phyloP scores from a whole-genome alignment of 164 flowering plant species.

The Liriodendron chinense region DNA sequence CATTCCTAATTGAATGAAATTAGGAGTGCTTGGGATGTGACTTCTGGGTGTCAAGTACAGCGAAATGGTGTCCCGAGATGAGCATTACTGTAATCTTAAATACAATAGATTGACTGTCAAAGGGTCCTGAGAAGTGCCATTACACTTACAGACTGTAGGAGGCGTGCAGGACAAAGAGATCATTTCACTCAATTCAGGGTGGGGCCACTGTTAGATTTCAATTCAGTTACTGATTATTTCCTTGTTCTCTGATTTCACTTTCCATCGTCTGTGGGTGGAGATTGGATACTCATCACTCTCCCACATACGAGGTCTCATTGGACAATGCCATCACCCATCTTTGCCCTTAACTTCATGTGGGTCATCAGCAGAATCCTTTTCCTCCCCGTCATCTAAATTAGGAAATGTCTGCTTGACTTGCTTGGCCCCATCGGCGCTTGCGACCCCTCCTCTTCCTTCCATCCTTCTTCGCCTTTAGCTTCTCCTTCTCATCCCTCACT shows the following conservation, averaged over 20 bases:
- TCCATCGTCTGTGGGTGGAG: too few relatives aligned
- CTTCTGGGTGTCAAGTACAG: too few relatives aligned
- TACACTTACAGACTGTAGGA: too few relatives aligned
- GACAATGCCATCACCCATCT: background rate
- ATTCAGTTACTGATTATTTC: background rate
- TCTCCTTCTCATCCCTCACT: constrained; percentile 73
- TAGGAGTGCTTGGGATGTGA: too few relatives aligned
- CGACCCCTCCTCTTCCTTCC: constrained; percentile 30
- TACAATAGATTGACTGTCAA: too few relatives aligned
- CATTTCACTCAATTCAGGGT: too few relatives aligned
- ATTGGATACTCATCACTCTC: background rate
- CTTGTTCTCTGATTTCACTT: background rate
- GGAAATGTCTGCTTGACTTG: constrained; percentile 3
- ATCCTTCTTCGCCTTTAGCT: constrained; percentile 52
- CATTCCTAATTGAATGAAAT: too few relatives aligned
- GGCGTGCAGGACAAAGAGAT: too few relatives aligned
- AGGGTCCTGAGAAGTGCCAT: too few relatives aligned
- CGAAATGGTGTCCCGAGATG: too few relatives aligned
- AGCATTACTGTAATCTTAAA: too few relatives aligned
- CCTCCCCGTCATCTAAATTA: background rate
- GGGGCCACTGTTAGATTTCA: background rate
- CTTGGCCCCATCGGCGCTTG: constrained; percentile 18
- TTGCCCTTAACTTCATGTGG: background rate
- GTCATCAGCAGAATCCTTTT: background rate
- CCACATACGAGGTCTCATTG: background rate